Base-by-base conservation (phyloP, 2,329 filamentous ascomycete species). In the Fusarium napiforme region DNA sequence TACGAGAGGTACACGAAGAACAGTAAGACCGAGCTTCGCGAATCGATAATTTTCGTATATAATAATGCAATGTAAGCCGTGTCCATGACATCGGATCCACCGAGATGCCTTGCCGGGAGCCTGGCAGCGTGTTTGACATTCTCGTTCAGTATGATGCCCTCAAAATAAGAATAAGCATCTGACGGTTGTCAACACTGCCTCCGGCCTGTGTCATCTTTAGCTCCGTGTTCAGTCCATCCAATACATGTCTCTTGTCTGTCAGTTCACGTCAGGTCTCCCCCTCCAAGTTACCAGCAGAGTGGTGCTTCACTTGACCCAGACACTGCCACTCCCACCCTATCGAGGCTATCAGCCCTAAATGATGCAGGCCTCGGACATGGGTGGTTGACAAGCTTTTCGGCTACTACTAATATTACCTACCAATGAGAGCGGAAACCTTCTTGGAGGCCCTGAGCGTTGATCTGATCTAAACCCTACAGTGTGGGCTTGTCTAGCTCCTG, bases 291-390 rank as follows among this genome's bases (percentile, higher is more conserved):
- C 71, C 71, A 71, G 47, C 63, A 71, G 45, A 49, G 55, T 61
- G 71, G 71, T 60, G 55, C 71, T 53, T 62, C 69, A 57, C 53
- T 34, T 72, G 57, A 50, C n/a, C 37, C 58, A 46, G 26, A 58
- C 63, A 66, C 62, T 36, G 42, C 62, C 71, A 74, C 71, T 74
- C 67, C 71, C 71, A 61, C 71, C 37, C 46, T 42, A 39, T 64
- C 42, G 46, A 62, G 52, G 63, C 71, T 74, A 56, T 74, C 71
- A 74, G 71, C 71, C 71, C 71, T 74, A 74, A 74, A 74, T 74
- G 63, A 72, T 72, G 67, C 67, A 74, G 57, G 43, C 53, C 10
- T 71, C 43, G 55, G 58, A 67, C 56, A 53, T 50, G 64, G 49
- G 43, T 63, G 62, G 36, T 73, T 49, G 52, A 67, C 56, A 73